Evolutionary conservation across 2,329 filamentous ascomycete species (phyloP).

Genomic region (Simplicillium sp.): DNA sequence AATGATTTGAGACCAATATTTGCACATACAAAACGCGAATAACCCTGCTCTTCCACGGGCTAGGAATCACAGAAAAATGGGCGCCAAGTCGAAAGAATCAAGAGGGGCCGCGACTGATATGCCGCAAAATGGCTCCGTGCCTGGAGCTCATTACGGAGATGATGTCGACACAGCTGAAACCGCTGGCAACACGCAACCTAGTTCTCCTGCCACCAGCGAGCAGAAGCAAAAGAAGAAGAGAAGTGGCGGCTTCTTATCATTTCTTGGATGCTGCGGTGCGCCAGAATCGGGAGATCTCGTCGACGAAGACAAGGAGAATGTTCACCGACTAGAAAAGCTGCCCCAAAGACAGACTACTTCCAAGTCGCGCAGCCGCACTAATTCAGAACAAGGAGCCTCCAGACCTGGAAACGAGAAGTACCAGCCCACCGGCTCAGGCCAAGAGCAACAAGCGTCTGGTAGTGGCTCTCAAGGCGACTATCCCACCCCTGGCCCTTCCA

Average conservation of each 20-base stretch:
- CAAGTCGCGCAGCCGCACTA: conserved; percentile 42
- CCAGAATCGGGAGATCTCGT: conserved; percentile 49
- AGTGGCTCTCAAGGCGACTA: conserved; percentile 25
- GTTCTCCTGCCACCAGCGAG: conserved; percentile 37
- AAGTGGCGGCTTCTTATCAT: conserved; percentile 43
- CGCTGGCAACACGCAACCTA: conserved; percentile 39
- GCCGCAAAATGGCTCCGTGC: conserved; percentile 57
- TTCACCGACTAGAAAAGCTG: conserved; percentile 50
- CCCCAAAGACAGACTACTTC: conserved; percentile 44
- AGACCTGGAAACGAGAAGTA: conserved; percentile 39
- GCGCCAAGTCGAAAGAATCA: conserved; percentile 55
- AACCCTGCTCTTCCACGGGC: too few relatives aligned
- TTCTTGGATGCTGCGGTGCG: conserved; percentile 59
- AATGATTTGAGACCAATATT: too few relatives aligned
- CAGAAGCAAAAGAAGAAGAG: conserved; percentile 48
- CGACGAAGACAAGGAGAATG: conserved; percentile 39
- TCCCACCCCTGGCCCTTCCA: background rate
- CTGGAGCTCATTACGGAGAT: conserved; percentile 51
- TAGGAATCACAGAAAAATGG: conserved; percentile 44
- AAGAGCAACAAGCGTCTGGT: conserved; percentile 32
- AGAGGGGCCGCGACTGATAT: conserved; percentile 54
- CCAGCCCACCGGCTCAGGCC: conserved; percentile 24
- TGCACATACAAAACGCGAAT: too few relatives aligned
- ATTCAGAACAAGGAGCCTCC: conserved; percentile 36
- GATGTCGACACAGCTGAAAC: conserved; percentile 42